Conservation (phyloP, 2,329 filamentous ascomycete genomes). For the Aspergillus terreus region DNA sequence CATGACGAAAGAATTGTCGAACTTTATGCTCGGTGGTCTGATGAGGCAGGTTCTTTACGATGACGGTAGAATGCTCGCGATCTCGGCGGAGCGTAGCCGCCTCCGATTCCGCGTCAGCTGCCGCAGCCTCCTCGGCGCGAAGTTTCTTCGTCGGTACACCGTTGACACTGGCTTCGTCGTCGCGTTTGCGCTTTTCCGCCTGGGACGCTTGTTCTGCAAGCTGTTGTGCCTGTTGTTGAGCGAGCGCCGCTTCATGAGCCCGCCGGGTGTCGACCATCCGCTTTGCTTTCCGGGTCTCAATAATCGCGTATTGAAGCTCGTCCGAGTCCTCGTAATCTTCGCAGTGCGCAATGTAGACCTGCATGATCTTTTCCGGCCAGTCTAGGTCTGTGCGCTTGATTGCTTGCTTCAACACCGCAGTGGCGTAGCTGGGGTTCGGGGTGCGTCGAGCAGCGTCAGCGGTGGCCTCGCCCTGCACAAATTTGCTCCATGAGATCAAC, state of each 20-base stretch:
- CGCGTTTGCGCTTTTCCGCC: conserved; percentile 67
- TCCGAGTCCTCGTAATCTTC: conserved; percentile 84
- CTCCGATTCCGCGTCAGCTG: conserved; percentile 30
- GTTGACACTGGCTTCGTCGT: conserved; percentile 50
- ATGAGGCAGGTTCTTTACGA: conserved; percentile 71
- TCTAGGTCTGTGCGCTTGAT: conserved; percentile 50
- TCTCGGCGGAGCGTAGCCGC: conserved; percentile 63
- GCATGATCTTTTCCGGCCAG: conserved; percentile 49
- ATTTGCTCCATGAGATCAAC: conserved; percentile 65
- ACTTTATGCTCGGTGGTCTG: conserved; percentile 69
- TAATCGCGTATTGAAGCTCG: conserved; percentile 68
- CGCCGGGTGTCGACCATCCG: conserved; percentile 63
- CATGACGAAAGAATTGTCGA: conserved; percentile 83
- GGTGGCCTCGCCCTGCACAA: conserved; percentile 51
- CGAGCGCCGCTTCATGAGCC: conserved; percentile 58
- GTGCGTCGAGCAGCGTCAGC: conserved; percentile 53
- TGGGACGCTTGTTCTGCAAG: conserved; percentile 24
- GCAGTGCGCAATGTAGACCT: conserved; percentile 55
- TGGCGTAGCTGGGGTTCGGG: conserved; percentile 69
- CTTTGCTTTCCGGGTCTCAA: conserved; percentile 66
- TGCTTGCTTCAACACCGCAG: conserved; percentile 70
- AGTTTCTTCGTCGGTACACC: conserved; percentile 64
- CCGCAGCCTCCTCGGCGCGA: conserved; percentile 44
- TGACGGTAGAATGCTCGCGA: conserved; percentile 82
- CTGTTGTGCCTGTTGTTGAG: conserved; percentile 25